These are phyloP conservation scores for Populus tomentosa DNA, from an alignment of 441 rosid genomes.

Conservation along the genomic window DNA sequence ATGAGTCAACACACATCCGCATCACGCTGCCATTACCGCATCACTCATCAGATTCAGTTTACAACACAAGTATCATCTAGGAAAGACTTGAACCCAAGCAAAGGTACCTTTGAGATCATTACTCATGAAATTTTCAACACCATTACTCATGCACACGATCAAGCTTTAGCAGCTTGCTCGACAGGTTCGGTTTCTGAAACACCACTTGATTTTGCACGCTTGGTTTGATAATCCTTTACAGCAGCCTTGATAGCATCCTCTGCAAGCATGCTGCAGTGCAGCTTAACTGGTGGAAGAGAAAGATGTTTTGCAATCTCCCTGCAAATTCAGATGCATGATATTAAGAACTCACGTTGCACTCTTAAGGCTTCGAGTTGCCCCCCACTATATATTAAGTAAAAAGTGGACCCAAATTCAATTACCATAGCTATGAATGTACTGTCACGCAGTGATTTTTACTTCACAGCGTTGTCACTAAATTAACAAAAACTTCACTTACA, in stretches of 20 bases:
- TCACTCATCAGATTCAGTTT: too few relatives aligned
- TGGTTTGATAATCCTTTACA: conserved; percentile 73
- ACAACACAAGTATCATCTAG: not conserved
- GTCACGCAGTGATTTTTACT: too few relatives aligned
- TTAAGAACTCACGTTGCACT: not conserved
- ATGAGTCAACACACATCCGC: too few relatives aligned
- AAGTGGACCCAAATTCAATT: too few relatives aligned
- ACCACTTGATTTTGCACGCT: conserved; percentile 41
- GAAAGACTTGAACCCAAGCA: not conserved
- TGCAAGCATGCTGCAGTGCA: conserved; percentile 99
- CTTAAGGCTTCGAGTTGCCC: too few relatives aligned
- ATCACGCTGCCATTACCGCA: too few relatives aligned
- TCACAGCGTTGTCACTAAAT: too few relatives aligned
- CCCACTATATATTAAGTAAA: too few relatives aligned
- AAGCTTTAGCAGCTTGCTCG: conserved; percentile 51
- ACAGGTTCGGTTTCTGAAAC: conserved; percentile 24
- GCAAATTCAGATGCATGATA: conserved; percentile 4
- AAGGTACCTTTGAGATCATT: not conserved
- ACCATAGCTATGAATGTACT: too few relatives aligned
- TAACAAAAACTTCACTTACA: too few relatives aligned
- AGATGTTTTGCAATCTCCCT: conserved; percentile 94
- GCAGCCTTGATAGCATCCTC: conserved; percentile 99
- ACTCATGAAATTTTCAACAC: conserved; percentile 2
- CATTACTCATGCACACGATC: conserved; percentile 11
- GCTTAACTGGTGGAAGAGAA: conserved; percentile 94